Base-by-base conservation (phyloP, 257 asterid species). In the Hygrophila difformis region DNA sequence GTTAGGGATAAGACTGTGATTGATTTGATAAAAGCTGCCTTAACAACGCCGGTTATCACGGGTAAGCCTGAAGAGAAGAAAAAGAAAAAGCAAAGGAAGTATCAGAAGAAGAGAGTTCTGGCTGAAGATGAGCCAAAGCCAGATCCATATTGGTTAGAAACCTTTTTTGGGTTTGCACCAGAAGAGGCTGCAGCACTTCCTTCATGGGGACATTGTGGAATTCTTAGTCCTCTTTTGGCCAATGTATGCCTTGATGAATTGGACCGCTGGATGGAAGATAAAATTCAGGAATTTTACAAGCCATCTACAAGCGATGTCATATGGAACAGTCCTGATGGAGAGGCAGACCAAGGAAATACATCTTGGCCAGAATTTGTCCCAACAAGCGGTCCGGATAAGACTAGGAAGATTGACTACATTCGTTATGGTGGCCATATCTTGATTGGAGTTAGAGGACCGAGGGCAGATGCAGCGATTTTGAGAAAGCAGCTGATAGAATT, bases 321-420 rank as follows among this genome's bases (percentile, higher is more conserved):
- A 71, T 89, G 98, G 98, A 89, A 82, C 56, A 62, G 65, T 36
- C 76, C 91, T 3, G 81, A 79, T 11, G 94, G 87, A 41, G 93
- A 88, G 60, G 71, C 66, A 5, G 95, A 89, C 44, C 96, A 85
- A 55, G 96, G 94, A 22, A 89, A 82, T 58, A 89, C 96, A 18
- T 89, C 98, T 21, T 89, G 98, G 98, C 96, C 98, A 1, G 96
- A 89, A 56, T 89, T 89, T 56, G 98, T 89, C 18, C 98, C 96
- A 1, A 82, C 96, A 1, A 86, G 94, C 50, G 96, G 98, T 9
- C 98, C 94, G 1, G 96, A 89, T 65, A 89, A 85, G 73, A 89
- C 96, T 16, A 55, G 92, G 75, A 89, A 89, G 57, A 80, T 89
- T 34, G 98, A 89, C 57, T 85, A 82, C 62, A 72, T 89, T 40